Conservation (phyloP, 2,329 filamentous ascomycete genomes). For the Xylariales sp. region DNA sequence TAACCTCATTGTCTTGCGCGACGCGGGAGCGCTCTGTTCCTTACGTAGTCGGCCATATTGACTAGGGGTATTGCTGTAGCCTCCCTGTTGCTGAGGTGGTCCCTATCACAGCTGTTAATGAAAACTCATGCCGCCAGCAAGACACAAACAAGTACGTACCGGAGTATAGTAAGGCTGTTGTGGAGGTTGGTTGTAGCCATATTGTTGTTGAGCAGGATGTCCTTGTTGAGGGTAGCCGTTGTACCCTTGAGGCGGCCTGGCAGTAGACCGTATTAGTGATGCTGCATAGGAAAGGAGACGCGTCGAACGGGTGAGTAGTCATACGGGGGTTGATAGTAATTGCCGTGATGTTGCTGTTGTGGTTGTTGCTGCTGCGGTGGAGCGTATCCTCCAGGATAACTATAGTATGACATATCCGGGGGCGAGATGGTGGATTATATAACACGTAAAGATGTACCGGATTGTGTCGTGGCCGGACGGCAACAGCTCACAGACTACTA, state of each 20-base stretch:
- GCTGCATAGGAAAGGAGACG: constrained; percentile 9
- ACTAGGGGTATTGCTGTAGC: constrained; percentile 55
- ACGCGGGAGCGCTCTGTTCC: constrained; percentile 27
- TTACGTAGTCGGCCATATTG: constrained; percentile 65
- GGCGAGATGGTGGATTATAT: constrained; percentile 23
- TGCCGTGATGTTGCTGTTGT: constrained; percentile 47
- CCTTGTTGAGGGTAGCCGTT: constrained; percentile 54
- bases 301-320: constrained; percentile 18
- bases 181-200: constrained; percentile 59
- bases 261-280: constrained; percentile 37
- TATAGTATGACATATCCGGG: constrained; percentile 50
- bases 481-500: constrained; percentile 9
- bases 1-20: constrained; percentile 22
- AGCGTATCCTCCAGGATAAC: constrained; percentile 51
- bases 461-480: constrained; percentile 18
- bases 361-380: constrained; percentile 49
- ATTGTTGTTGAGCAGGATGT: constrained; percentile 52
- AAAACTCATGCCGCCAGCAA: neutral
- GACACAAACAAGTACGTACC: constrained; percentile 38
- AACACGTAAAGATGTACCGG: constrained; percentile 1
- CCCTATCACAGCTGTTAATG: constrained; percentile 48
- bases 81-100: constrained; percentile 57
- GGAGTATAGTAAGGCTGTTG: constrained; percentile 62
- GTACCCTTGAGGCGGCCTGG: constrained; percentile 60
- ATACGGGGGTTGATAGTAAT: constrained; percentile 50